Base-by-base conservation (phyloP, 306 rosid genomes). In the Arachis stenosperma region DNA sequence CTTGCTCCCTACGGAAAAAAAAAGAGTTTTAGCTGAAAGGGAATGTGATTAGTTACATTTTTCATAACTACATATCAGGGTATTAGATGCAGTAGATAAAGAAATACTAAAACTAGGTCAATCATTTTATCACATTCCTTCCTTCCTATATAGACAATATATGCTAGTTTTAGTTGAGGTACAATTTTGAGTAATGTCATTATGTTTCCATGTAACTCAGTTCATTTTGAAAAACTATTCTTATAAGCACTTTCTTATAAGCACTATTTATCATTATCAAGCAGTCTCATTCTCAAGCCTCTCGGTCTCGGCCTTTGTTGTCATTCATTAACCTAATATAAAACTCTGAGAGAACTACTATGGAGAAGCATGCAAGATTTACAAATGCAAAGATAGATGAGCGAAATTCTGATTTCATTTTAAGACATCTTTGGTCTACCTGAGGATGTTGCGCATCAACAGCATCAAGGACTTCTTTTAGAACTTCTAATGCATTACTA, bases 381-480 rank as follows among this genome's bases (percentile, higher is more conserved):
- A 30, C 64, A 30, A 29, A 65, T 59, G 37, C 46, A 39, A 64
- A 56, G 29, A 36, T 39, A 55, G 48, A 55, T 67, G 53, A 58
- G 50, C 8, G 37, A 70, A 55, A 62, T 72, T 61, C 67, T 57
- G 75, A 61, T 65, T 76, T 53, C 42, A 79, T 70, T 37, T 42
- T 54, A 40, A 50, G 6, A 74, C 46, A 63, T 84, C 66, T 74
- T 53, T 65, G 64, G 71, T 79, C 67, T 71, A 93, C 98, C 98
- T 90, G 90, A 55, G 93, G 84, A 83, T 81, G 75, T 43, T 78
- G 92, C 74, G 84, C 58, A 81, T 88, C 88, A 70, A 89, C 81
- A 33, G 96, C 94, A 70, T 91, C 97, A 56, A 90, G 90, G 57
- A 93, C 98, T 78, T 93, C 98, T 75, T 84, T 90, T 61, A 93